Conservation (phyloP, 148 eudicot genomes). For the Rhododendron williamsianum region DNA sequence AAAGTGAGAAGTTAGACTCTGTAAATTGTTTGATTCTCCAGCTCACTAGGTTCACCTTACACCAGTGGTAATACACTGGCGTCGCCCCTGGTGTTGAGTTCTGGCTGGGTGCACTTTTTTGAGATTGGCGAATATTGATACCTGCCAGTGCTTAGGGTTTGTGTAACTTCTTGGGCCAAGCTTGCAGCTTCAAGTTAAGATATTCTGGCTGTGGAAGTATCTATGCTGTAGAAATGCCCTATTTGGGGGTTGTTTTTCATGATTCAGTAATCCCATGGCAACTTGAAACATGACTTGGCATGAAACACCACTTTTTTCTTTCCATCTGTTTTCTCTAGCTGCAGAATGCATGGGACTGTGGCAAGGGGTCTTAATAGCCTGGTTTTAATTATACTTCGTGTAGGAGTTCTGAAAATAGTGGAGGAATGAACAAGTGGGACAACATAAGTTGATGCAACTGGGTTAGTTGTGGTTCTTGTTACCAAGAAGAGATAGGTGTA, state of each 20-base stretch:
- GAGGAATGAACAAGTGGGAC: not conserved
- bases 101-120: not conserved
- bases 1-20: too few relatives aligned
- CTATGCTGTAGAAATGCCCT: not conserved
- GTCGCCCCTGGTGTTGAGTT: not conserved
- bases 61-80: not conserved
- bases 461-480: not conserved
- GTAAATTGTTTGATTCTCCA: too few relatives aligned
- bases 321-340: too few relatives aligned
- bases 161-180: not conserved
- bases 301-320: not conserved
- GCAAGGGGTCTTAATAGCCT: not conserved
- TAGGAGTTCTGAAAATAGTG: not conserved
- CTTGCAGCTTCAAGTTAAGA: conserved; percentile 3
- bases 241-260: not conserved
- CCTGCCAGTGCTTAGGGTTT: not conserved
- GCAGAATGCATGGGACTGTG: not conserved
- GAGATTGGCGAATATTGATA: not conserved
- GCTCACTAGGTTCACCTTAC: too few relatives aligned
- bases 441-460: not conserved
- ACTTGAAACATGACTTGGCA: not conserved
- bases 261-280: not conserved
- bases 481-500: not conserved
- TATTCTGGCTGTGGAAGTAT: not conserved
- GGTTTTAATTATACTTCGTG: not conserved